Percentiles rank a stretch among this genome's conserved stretches.
Conservation (phyloP, 2,329 filamentous ascomycete genomes). For the Ceratocystis destructans region DNA sequence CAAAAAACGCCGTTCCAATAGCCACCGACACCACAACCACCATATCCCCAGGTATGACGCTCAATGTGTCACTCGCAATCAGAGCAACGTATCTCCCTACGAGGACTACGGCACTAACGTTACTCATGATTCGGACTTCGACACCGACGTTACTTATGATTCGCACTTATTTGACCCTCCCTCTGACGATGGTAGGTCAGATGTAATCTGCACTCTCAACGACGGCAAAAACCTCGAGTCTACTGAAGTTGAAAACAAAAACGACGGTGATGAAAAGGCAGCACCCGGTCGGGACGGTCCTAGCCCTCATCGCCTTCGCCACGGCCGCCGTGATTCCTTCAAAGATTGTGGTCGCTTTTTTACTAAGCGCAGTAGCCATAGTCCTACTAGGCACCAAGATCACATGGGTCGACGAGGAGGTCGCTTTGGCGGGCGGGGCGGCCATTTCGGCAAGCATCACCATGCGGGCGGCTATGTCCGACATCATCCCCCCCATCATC, state of each 20-base stretch:
- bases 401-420: conserved; percentile 20
- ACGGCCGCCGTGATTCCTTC: conserved; percentile 21
- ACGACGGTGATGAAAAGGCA: conserved; percentile 16
- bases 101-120: background rate
- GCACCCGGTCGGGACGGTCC: conserved; percentile 21
- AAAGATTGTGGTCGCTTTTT: conserved; percentile 23
- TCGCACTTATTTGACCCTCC: background rate
- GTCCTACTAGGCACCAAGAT: too few relatives aligned
- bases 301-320: conserved; percentile 23
- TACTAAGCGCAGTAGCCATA: conserved; percentile 21
- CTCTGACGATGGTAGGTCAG: background rate
- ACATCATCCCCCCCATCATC: background rate
- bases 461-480: background rate
- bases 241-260: background rate
- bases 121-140: background rate
- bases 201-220: background rate
- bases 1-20: background rate
- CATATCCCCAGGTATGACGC: background rate
- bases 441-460: conserved; percentile 21
- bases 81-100: background rate
- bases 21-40: background rate
- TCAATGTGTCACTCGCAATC: background rate
- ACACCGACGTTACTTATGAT: background rate
- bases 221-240: background rate
- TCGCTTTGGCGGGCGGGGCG: conserved; percentile 21